phyloP scores from a whole-genome alignment of 2,329 filamentous ascomycete genomes.

The Botryotinia calthae region DNA sequence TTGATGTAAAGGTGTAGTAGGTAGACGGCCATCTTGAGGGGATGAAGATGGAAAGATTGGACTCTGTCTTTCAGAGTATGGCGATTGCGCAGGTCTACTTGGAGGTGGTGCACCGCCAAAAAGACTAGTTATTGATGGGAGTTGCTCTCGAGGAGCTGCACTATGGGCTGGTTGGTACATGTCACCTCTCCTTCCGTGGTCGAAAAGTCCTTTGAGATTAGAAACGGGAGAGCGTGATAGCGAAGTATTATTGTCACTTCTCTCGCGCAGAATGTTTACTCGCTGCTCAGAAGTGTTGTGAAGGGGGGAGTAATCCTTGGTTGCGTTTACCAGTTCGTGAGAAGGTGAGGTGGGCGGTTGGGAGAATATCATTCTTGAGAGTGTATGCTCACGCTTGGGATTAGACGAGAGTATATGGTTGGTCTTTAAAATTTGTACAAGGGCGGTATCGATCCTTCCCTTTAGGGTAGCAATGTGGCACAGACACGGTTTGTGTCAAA shows the following conservation, averaged over 20 bases:
- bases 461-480: conserved; percentile 33
- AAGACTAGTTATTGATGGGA: conserved; percentile 39
- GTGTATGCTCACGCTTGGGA: neutral
- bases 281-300: conserved; percentile 17
- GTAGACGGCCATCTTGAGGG: conserved; percentile 32
- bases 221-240: conserved; percentile 31
- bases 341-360: conserved; percentile 29
- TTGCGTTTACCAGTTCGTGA: conserved; percentile 26
- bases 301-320: conserved; percentile 24
- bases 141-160: conserved; percentile 32
- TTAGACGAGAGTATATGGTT: conserved; percentile 12
- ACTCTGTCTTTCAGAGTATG: conserved; percentile 37
- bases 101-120: conserved; percentile 33
- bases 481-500: conserved; percentile 28
- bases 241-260: conserved; percentile 26
- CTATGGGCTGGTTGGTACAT: conserved; percentile 32
- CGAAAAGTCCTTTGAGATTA: conserved; percentile 22
- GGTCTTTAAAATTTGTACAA: conserved; percentile 20
- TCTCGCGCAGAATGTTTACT: conserved; percentile 24
- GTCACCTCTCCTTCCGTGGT: conserved; percentile 26
- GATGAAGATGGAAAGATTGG: conserved; percentile 35
- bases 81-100: conserved; percentile 30
- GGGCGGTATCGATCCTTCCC: conserved; percentile 25
- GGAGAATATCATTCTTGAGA: conserved; percentile 35
- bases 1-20: conserved; percentile 31